Evolutionary conservation across 495 filamentous ascomycete genomes (phyloP), one percentile per base, ranked within the genome.

Genomic region (Xylaria acuta): DNA sequence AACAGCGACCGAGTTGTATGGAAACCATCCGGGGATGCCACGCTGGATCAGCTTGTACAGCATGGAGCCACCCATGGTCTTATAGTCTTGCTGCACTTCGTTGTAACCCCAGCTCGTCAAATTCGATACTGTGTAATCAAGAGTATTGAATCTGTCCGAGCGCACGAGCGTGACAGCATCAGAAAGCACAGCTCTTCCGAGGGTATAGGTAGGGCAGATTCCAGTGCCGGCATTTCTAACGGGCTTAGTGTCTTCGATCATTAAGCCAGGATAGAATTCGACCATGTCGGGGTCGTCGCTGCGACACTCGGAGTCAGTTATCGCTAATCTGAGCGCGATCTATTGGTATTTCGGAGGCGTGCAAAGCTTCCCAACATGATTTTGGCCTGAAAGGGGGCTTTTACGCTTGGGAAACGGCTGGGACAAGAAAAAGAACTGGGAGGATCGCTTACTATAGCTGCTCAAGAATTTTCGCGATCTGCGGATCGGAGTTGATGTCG

Each of bases 101-200:
- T 89, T 89, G 81, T 89, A 92, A 86, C n/a, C 91, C 91, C 91
- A 96, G 74, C 90, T 92, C 0, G 93, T 97, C 36, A 95, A 82
- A 72, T 90, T 89, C 30, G 86, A 88, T 7, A 91, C 87, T 30
- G 87, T 92, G 77, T 90, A 93, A 72, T 88, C 86, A 47, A 82
- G 25, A 8, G 93, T 94, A 76, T 93, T 92, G 83, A 94, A 95
- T 18, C 93, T 86, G 81, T 97, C 93, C 1, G 92, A 91, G 25
- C 93, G 88, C 25, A 97, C 92, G 14, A 96, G 82, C 5, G 91
- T 88, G 12, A 93, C 88, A 5, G 93, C 93, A 79, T 97, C 93
- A 5, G 92, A 94, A 11, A 97, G 86, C 62, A 96, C 90, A 16
- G 90, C 91, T 70, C 91, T 85, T 11, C 90, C 90, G 11, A 90